Conservation (phyloP, 805 yeast species). For the Saturnispora mendoncae region DNA sequence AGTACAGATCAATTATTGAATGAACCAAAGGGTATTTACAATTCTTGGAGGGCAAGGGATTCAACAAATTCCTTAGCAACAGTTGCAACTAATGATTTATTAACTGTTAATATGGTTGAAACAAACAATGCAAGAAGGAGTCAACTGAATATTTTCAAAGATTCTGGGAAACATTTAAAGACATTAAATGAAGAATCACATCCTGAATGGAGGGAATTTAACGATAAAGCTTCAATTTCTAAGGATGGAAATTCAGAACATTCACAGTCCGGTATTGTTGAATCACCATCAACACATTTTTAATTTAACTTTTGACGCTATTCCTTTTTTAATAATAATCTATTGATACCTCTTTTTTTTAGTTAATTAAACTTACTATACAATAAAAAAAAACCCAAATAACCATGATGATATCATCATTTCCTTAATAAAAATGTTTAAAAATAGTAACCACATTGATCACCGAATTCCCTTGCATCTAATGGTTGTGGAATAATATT, state of each 20-base stretch:
- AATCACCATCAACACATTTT: not conserved
- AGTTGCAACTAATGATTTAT: conserved; percentile 74
- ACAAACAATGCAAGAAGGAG: conserved; percentile 37
- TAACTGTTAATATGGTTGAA: conserved; percentile 70
- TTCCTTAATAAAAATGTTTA: not conserved
- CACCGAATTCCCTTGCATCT: conserved; percentile 21
- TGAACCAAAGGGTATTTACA: conserved; percentile 29
- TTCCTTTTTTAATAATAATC: not conserved
- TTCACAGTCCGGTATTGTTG: conserved; percentile 9
- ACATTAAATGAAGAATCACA: conserved; percentile 7
- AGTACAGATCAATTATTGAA: conserved; percentile 31
- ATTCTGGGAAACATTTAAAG: not conserved
- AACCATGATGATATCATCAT: not conserved
- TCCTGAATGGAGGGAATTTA: conserved; percentile 4
- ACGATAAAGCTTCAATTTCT: not conserved
- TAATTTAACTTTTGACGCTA: not conserved
- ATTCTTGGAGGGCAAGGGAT: conserved; percentile 61
- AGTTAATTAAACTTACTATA: not conserved
- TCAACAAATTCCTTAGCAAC: conserved; percentile 71
- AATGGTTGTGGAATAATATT: conserved; percentile 80
- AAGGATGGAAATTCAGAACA: conserved; percentile 8
- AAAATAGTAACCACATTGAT: conserved; percentile 25
- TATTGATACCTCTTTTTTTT: not conserved
- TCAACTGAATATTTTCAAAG: conserved; percentile 22
- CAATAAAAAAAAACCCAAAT: not conserved